Base-by-base conservation (phyloP, 768 basidiomycete species). In the Megacollybia marginata region DNA sequence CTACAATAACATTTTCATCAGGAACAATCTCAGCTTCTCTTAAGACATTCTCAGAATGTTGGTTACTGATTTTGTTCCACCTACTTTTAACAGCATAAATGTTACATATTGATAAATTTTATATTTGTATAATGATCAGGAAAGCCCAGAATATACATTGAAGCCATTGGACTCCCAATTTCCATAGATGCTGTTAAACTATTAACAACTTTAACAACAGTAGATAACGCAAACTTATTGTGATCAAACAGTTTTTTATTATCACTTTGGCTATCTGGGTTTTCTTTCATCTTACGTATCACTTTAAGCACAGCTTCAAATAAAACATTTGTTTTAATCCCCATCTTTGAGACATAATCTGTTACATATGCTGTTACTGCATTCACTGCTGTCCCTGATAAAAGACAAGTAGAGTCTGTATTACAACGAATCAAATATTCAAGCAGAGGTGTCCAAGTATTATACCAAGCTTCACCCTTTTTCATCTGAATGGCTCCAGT, bases 311-410 rank as follows among this genome's bases (percentile, higher is more conserved):
- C 54, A 11, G 58, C 47, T 16, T 66, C 61, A 57, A 71, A 68
- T 10, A 69, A 59, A 5, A 49, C 44, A 55, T 69, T 47, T 3
- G 66, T 70, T 40, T 67, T 69, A 4, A 70, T 40, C 1, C 48
- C 23, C 1, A 52, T 32, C 49, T 73, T 72, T 1, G 66, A 67
- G 5, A 71, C 59, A 48, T 71, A 72, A 51, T 72, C 67, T 8
- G 68, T 62, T 0, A 69, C 55, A 58, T 70, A 68, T 13, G 59
- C n/a, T n/a, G n/a, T n/a, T n/a, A n/a, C n/a, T n/a, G n/a, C n/a
- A 23, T 66, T 67, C 1, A 73, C 57, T 1, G 65, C 61, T 13
- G 69, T 71, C 4, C 70, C 67, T 19, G 68, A 69, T 9, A 56
- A 42, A 12, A 69, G 48, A 51, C 56, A 59, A 0, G 60, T 65